Evolutionary conservation across 2,329 filamentous ascomycete species (phyloP).

Genomic region (Cladosporium sp.): DNA sequence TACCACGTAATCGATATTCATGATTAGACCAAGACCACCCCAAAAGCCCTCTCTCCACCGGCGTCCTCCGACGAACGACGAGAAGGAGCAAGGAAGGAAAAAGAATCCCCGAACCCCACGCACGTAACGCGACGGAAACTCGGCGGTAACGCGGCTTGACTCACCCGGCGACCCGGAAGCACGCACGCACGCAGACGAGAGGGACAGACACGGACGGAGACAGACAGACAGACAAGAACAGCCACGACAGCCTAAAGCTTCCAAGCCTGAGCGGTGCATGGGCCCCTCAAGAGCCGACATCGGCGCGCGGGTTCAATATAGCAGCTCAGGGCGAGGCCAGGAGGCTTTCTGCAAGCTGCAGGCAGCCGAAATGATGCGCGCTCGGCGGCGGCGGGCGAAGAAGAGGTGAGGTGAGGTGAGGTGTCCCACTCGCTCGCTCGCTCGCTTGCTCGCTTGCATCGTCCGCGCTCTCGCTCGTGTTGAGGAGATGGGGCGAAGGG

Average conservation of each 20-base stretch:
- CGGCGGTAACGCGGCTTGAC: slow-evolving; percentile 3
- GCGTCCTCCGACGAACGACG: too few species aligned
- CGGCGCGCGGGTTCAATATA: not conserved
- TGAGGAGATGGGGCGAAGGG: not conserved
- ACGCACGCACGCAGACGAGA: not conserved
- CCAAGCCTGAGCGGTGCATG: not conserved
- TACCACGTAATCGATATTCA: too few species aligned
- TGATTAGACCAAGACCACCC: too few species aligned
- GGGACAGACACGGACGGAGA: not conserved
- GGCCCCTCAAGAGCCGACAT: not conserved
- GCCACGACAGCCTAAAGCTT: slow-evolving; percentile 1
- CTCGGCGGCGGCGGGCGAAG: not conserved
- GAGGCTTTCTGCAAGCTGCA: not conserved
- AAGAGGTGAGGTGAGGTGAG: too few species aligned
- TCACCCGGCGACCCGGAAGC: not conserved
- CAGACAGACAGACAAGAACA: not conserved
- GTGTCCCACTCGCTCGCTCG: too few species aligned
- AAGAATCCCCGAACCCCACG: too few species aligned
- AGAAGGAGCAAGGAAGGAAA: too few species aligned
- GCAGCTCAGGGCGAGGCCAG: not conserved
- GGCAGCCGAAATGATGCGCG: slow-evolving; percentile 2
- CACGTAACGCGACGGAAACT: not conserved
- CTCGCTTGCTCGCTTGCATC: too few species aligned
- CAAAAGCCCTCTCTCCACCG: too few species aligned
- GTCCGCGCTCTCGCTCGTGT: slow-evolving; percentile 1